Evolutionary conservation across 306 rosid genomes (phyloP).

Genomic region (Inga oerstediana): DNA sequence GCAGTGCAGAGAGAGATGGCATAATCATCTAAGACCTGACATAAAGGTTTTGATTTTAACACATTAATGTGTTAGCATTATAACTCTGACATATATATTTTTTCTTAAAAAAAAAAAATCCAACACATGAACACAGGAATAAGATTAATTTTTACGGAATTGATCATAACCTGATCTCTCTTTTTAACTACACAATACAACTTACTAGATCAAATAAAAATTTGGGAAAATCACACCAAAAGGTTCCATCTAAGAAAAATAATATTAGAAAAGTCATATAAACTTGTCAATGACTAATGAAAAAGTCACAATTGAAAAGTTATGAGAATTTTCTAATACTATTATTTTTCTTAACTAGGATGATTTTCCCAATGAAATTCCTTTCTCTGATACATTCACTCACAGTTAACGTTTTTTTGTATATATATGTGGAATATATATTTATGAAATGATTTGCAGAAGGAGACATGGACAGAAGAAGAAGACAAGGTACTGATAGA

Average conservation of each 20-base stretch:
- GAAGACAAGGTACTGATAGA: constrained; percentile 77
- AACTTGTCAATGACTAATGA: too few relatives aligned
- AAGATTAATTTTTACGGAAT: neutral
- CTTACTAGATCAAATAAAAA: neutral
- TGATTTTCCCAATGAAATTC: neutral
- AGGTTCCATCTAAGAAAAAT: too few relatives aligned
- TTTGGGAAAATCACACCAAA: too few relatives aligned
- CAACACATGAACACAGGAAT: neutral
- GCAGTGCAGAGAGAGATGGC: constrained; percentile 98
- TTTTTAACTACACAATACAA: neutral
- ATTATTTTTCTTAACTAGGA: too few relatives aligned
- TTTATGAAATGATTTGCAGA: constrained; percentile 41
- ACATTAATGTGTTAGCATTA: neutral
- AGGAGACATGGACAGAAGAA: constrained; percentile 90
- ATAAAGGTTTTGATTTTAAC: constrained; percentile 64
- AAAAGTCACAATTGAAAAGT: rapidly evolving
- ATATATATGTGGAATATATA: neutral
- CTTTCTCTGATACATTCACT: neutral
- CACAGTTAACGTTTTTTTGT: neutral
- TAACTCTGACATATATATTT: neutral
- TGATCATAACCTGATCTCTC: neutral
- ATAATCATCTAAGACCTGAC: constrained; percentile 92
- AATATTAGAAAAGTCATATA: too few relatives aligned
- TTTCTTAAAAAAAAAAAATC: neutral
- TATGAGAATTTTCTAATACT: too few relatives aligned